A percentile compares a stretch with the other conserved stretches of the same genome.
These are phyloP conservation scores for Perilla frutescens DNA, from an alignment of 257 asterid genomes.

Conservation along the genomic window DNA sequence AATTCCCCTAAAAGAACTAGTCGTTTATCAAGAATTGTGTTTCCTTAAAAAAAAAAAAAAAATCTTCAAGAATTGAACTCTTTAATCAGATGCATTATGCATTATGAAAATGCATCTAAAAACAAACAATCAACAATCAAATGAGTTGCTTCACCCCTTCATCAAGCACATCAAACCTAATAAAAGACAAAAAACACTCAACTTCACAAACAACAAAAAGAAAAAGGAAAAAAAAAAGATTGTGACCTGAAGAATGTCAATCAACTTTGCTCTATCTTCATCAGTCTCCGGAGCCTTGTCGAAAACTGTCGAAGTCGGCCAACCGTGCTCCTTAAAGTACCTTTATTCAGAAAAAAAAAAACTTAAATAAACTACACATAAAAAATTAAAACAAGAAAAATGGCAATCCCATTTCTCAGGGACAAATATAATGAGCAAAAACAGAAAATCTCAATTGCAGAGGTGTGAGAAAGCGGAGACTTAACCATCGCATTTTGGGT, in stretches of 20 bases:
- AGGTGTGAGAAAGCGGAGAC: background rate
- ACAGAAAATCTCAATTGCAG: background rate
- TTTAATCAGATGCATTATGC: constrained; percentile 11
- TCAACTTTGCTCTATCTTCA: constrained; percentile 69
- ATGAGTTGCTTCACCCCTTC: background rate
- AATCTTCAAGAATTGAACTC: background rate
- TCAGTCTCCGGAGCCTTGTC: constrained; percentile 66
- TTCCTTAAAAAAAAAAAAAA: background rate
- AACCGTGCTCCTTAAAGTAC: constrained; percentile 94
- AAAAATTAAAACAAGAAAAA: background rate
- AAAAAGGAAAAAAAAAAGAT: background rate
- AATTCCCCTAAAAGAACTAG: background rate
- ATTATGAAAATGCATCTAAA: background rate
- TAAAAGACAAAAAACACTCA: background rate
- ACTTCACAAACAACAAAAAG: background rate
- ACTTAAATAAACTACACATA: constrained; percentile 12
- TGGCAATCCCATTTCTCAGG: background rate
- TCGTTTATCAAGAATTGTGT: background rate
- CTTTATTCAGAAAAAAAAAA: constrained; percentile 39
- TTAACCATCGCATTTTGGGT: constrained; percentile 96
- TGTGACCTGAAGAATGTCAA: constrained; percentile 82
- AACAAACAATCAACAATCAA: background rate
- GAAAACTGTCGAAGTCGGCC: constrained; percentile 82
- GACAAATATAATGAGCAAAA: background rate
- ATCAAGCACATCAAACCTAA: background rate